Conservation (phyloP, 1,139 yeast genomes). For the Hyphopichia buzzinii region DNA sequence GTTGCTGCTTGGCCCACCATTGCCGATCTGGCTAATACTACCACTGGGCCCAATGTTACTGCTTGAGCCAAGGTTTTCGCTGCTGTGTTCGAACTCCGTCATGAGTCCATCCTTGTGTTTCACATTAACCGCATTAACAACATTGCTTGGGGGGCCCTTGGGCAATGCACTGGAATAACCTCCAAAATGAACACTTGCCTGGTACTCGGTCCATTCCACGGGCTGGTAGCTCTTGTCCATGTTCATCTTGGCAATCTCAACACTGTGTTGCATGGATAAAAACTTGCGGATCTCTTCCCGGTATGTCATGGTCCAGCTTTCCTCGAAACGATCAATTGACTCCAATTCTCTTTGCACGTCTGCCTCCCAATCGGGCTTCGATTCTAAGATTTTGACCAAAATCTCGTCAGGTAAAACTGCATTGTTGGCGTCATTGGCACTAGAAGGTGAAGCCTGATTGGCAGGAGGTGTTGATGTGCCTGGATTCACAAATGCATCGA, state of each 20-base stretch:
- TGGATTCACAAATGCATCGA: conserved; percentile 18
- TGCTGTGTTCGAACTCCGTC: too few relatives aligned
- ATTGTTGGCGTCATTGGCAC: conserved; percentile 16
- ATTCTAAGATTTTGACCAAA: conserved; percentile 21
- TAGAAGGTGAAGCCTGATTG: conserved; percentile 33
- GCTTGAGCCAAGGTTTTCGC: too few relatives aligned
- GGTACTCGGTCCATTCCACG: conserved; percentile 32
- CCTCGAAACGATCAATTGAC: conserved; percentile 27
- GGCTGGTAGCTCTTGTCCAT: conserved; percentile 33
- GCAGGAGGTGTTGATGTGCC: conserved; percentile 14
- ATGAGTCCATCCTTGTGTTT: too few relatives aligned
- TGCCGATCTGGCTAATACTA: too few relatives aligned
- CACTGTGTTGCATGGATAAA: conserved; percentile 27
- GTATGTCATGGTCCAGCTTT: conserved; percentile 34
- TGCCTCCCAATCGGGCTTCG: conserved; percentile 36
- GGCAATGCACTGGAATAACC: conserved; percentile 37
- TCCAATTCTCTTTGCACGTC: conserved; percentile 33
- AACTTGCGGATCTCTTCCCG: conserved; percentile 32
- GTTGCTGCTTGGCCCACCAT: too few relatives aligned
- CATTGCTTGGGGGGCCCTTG: conserved; percentile 19
- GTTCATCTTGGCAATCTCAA: conserved; percentile 30
- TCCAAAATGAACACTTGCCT: conserved; percentile 44
- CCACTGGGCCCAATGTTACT: too few relatives aligned
- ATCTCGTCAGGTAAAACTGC: conserved; percentile 15
- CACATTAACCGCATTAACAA: too few relatives aligned